Base-by-base conservation (phyloP, 352 stramenopile genomes). In the Pythium phragmitis region DNA sequence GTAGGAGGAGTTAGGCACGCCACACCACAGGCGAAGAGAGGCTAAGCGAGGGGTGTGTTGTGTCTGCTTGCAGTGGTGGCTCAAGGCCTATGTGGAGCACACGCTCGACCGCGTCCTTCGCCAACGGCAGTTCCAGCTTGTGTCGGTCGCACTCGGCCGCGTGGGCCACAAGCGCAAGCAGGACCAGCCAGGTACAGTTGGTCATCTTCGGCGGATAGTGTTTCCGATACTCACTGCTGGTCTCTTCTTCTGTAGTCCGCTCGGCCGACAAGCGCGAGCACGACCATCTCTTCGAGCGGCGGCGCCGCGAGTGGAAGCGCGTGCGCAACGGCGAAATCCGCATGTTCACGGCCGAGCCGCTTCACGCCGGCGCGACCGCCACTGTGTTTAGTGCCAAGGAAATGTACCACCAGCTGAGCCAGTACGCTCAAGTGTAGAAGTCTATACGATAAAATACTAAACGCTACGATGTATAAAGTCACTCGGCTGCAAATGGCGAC, bases 341-440 rank as follows among this genome's bases (percentile, higher is more conserved):
- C 56, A 89, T 92, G 77, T 89, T 92, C 68, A 82, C 73, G 46
- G 80, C 56, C 52, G 83, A 92, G 58, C 78, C 81, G 36, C 73
- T 92, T 12, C 72, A 89, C n/a, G 81, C 83, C 57, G 76, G 73
- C 23, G 80, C 80, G 16, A 92, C 83, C 12, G 77, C 82, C 56
- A 89, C 83, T 16, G 72, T 92, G 19, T 92, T 82, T 69, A 92
- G 81, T 72, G 72, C 73, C 58, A 82, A 83, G 50, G 73, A 90
- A 65, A 85, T 92, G 81, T 91, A 88, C 58, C 76, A 75, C 48
- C 81, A 92, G 58, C 72, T 92, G 55, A 89, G 81, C 58, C 70
- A 87, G 34, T 92, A 91, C 67, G 81, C 81, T 19, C 83, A 91
- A 74, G 79, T 78, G 55, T 80, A 70, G 34, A 42, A 17, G 17